These are phyloP conservation scores for Cladosporium halotolerans DNA, from an alignment of 2,329 filamentous ascomycete genomes.

Conservation along the genomic window DNA sequence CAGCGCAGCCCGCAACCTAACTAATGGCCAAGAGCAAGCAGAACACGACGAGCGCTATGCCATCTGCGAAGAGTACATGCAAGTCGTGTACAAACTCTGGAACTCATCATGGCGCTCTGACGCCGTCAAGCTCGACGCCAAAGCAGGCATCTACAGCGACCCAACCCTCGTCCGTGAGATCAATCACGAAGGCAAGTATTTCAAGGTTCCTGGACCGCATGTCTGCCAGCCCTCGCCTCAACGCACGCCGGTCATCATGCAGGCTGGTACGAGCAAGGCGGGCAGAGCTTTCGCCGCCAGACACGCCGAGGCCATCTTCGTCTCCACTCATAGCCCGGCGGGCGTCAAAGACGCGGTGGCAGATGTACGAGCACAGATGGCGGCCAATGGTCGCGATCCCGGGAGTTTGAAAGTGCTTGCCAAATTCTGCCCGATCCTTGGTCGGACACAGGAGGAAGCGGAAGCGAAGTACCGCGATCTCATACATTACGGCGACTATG, in stretches of 20 bases:
- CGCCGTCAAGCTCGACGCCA: conserved; percentile 55
- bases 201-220: conserved; percentile 58
- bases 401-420: conserved; percentile 61
- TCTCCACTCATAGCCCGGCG: conserved; percentile 57
- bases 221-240: conserved; percentile 62
- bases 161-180: conserved; percentile 56
- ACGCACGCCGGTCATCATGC: conserved; percentile 61
- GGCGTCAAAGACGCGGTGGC: conserved; percentile 57
- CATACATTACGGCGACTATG: conserved; percentile 54
- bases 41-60: conserved; percentile 62
- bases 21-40: conserved; percentile 48
- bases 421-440: conserved; percentile 59
- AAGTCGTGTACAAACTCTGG: conserved; percentile 57
- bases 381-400: conserved; percentile 51
- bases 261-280: conserved; percentile 61
- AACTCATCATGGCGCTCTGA: conserved; percentile 63
- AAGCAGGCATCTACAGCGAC: conserved; percentile 55
- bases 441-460: conserved; percentile 60
- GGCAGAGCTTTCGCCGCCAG: conserved; percentile 63
- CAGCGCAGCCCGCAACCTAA: conserved; percentile 59
- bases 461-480: conserved; percentile 57
- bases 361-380: conserved; percentile 55
- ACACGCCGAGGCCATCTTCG: conserved; percentile 66
- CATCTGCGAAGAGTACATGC: conserved; percentile 58
- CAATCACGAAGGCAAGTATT: conserved; percentile 60